Conservation (phyloP, 108 stramenopile species). For the Nannochloropsis salina region DNA sequence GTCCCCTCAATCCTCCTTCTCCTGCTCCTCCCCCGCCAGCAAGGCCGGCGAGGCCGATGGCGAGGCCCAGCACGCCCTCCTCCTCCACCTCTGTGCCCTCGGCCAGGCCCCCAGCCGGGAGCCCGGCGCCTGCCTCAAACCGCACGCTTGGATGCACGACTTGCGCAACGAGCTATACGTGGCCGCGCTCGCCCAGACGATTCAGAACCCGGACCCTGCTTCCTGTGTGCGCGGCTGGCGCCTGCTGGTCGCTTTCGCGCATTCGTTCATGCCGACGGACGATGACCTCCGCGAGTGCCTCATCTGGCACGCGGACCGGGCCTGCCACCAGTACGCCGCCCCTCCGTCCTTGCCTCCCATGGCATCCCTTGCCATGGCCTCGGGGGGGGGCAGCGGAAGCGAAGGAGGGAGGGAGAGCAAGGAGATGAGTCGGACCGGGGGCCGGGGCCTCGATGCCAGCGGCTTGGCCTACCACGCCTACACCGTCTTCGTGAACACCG, state of each 20-base stretch:
- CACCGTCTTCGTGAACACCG: not conserved
- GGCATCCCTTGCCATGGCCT: not conserved
- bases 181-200: not conserved
- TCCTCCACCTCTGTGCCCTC: not conserved
- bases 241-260: not conserved
- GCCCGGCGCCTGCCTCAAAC: not conserved
- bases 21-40: not conserved
- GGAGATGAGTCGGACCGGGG: not conserved
- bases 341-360: not conserved
- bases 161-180: slow-evolving; percentile 4
- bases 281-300: slow-evolving; percentile 2
- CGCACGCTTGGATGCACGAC: not conserved
- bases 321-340: slow-evolving; percentile 6
- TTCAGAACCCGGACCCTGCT: not conserved
- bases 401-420: not conserved
- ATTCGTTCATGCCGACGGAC: not conserved
- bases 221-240: not conserved
- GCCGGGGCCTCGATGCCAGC: not conserved
- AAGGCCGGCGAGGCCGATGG: not conserved
- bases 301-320: not conserved
- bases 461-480: not conserved
- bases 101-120: not conserved
- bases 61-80: not conserved
- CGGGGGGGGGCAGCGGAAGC: not conserved
- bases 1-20: not conserved